Evolutionary conservation across 148 eudicot genomes (phyloP), one percentile per base, ranked within the genome.

Genomic region (Vaccinium macrocarpon): DNA sequence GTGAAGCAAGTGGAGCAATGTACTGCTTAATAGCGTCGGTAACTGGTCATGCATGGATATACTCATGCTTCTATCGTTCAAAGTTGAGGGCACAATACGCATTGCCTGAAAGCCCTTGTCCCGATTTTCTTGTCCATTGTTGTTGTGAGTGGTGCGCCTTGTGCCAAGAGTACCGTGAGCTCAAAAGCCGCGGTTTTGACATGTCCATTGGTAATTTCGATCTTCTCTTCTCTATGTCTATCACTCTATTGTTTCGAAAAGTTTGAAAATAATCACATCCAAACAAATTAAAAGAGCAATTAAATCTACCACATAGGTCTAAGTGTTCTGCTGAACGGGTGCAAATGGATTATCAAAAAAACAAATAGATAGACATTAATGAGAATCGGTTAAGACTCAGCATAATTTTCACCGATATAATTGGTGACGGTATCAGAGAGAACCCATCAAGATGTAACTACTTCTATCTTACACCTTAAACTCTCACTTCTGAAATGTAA

Each of bases 81-180:
- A 87, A 84, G 78, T n/a, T 91, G 73, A 89, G 91, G 81, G 42
- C 61, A 11, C 92, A 88, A 61, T 92, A 83, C 82, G 19, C 4
- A 21, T 86, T 92, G 78, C 64, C 73, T 0, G 90, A 88, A 27
- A 61, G 42, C 35, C 91, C 91, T 12, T 90, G 85, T 75, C 21
- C 76, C 9, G 92, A 92, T 83, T 89, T 89, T 62, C 86, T 81
- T 50, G 88, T 85, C 29, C 91, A 90, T 27, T 90, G 51, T 56
- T 90, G 86, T 13, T 90, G 91, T 48, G 90, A 89, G 61, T 57
- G 48, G 0, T 91, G 92, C 51, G 89, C 91, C 13, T 84, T 90
- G 53, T 87, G 90, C 75, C 91, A 90, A 84, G 92, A 91, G 61
- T 88, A 87, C 11, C 85, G 91, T 0, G 92, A 90, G 80, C 91